Conservation (phyloP, 768 basidiomycete species). For the Chalciporus piperatus region DNA sequence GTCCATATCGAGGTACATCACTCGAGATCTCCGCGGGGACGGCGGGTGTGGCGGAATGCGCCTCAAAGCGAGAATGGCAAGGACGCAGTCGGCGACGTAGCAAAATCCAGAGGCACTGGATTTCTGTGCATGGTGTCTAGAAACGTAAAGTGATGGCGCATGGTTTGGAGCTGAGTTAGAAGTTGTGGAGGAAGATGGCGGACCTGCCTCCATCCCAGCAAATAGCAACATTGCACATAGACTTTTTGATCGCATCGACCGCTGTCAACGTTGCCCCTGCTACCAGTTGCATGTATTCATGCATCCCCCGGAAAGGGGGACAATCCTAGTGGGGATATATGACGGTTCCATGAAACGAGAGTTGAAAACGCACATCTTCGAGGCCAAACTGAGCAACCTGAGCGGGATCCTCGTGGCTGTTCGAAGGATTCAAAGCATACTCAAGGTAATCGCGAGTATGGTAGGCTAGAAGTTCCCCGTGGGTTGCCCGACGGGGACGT, state of each 20-base stretch:
- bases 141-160: neutral
- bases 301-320: slow-evolving; percentile 67
- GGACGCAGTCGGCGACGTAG: slow-evolving; percentile 87
- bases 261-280: slow-evolving; percentile 81
- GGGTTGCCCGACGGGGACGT: slow-evolving; percentile 51
- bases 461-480: slow-evolving; percentile 59
- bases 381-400: slow-evolving; percentile 49
- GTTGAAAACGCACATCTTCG: slow-evolving; percentile 46
- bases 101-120: slow-evolving; percentile 85
- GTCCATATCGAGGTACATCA: slow-evolving; percentile 93
- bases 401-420: slow-evolving; percentile 22
- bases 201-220: slow-evolving; percentile 92
- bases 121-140: slow-evolving; percentile 82
- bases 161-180: neutral
- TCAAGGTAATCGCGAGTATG: slow-evolving; percentile 75
- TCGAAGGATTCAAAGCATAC: slow-evolving; percentile 41
- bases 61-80: slow-evolving; percentile 74
- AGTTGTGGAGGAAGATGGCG: slow-evolving; percentile 4
- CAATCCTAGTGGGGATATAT: slow-evolving; percentile 59
- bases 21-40: slow-evolving; percentile 45
- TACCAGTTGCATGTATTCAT: slow-evolving; percentile 65
- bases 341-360: neutral
- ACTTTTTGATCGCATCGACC: slow-evolving; percentile 52
- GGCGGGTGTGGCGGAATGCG: slow-evolving; percentile 27
- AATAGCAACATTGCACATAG: slow-evolving; percentile 59